Evolutionary conservation across 306 rosid species (phyloP), one percentile per base, ranked within the genome.

Genomic region (Quercus variabilis): DNA sequence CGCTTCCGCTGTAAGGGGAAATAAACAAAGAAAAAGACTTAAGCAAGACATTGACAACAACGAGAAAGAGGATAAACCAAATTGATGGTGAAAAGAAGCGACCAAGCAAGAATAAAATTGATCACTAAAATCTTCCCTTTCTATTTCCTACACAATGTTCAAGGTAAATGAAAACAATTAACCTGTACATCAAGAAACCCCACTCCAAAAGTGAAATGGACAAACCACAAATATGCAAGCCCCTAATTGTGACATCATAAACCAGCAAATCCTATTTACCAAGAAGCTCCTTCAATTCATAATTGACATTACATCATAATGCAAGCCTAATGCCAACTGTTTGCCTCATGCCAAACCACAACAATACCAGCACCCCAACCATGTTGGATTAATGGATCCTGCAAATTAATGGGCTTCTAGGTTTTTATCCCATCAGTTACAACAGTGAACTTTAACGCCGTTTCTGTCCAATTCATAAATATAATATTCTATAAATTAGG

Each of bases 1-100:
- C 70, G 90, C 97, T 91, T 96, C 99, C 5, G 94, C 99, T 95
- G 92, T 49, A 54, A 77, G 18, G 57, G 73, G 41, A 69, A 49
- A 84, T 72, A 57, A 54, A 57, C 63, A 46, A 57, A 5, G 68
- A 35, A 43, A 46, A 60, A 46, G 74, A 26, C 58, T 55, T 54
- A 13, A 79, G 41, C 19, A 19, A 81, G 35, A 69, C 60, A 28
- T 75, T 63, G 26, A 19, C 9, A 5, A 35, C 52, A 43, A 23
- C 12, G 31, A 31, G 51, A 56, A 49, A 63, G 19, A 25, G 55
- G 18, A 6, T 30, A 25, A 62, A 76, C 68, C 43, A 60, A 56
- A 67, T 26, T 31, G 51, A 26, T 8, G 14, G 26, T n/a, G 10
- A 41, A 62, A 65, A 63, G 57, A 73, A 70, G 31, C 58, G 28